Conservation (phyloP, 495 filamentous ascomycete genomes). For the Neurospora pannonica region DNA sequence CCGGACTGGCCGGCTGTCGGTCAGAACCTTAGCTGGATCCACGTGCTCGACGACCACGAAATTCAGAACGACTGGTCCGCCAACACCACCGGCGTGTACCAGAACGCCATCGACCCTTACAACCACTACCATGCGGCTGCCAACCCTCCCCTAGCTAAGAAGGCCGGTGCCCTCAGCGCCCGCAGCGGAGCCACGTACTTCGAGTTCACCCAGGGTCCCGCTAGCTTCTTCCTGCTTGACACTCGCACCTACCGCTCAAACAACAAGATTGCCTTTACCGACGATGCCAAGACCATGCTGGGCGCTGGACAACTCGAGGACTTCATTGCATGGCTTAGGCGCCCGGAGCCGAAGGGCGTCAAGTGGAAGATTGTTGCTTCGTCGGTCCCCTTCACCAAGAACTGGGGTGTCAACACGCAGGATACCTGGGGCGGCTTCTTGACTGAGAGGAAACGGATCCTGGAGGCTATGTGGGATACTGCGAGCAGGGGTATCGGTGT, state of each 20-base stretch:
- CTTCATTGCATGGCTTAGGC: conserved; percentile 64
- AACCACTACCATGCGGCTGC: conserved; percentile 71
- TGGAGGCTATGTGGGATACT: conserved; percentile 86
- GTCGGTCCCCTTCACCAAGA: conserved; percentile 90
- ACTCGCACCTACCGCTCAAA: conserved; percentile 76
- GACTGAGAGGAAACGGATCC: conserved; percentile 62
- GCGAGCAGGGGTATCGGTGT: conserved; percentile 64
- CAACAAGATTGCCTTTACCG: conserved; percentile 38
- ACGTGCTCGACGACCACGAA: conserved; percentile 93
- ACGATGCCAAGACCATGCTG: conserved; percentile 71
- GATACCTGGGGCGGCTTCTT: conserved; percentile 95
- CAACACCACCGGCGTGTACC: conserved; percentile 63
- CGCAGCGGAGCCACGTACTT: conserved; percentile 63
- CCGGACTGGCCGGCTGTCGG: conserved; percentile 71
- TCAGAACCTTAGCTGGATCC: conserved; percentile 81
- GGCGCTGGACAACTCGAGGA: conserved; percentile 69
- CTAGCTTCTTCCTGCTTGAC: conserved; percentile 90
- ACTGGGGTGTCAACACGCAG: conserved; percentile 73
- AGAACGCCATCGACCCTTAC: conserved; percentile 75
- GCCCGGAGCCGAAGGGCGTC: conserved; percentile 60
- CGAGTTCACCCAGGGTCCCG: conserved; percentile 77
- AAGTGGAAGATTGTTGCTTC: conserved; percentile 89
- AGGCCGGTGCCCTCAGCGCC: conserved; percentile 23
- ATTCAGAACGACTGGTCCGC: conserved; percentile 84
- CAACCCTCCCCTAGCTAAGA: conserved; percentile 62